These are phyloP conservation scores for Fusarium algeriense DNA, from an alignment of 2,329 filamentous ascomycete genomes.

Conservation along the genomic window DNA sequence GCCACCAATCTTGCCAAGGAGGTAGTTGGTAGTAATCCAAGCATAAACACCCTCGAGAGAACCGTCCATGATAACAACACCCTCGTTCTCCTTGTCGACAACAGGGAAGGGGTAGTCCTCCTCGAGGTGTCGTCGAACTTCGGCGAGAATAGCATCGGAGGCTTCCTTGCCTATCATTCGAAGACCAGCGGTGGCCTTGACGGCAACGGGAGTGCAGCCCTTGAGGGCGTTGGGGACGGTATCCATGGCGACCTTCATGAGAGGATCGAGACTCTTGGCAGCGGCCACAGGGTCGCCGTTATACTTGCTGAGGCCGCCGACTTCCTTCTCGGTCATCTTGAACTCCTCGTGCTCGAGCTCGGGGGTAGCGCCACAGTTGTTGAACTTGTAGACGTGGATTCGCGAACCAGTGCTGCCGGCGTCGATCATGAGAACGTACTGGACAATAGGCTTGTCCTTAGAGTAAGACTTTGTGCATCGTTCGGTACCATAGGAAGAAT, in stretches of 20 bases:
- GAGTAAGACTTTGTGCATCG: slow-evolving; percentile 87
- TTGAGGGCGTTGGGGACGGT: slow-evolving; percentile 90
- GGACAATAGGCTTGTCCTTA: slow-evolving; percentile 90
- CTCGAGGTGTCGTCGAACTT: slow-evolving; percentile 87
- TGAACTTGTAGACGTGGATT: slow-evolving; percentile 99
- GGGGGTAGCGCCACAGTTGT: slow-evolving; percentile 96
- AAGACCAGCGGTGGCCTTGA: slow-evolving; percentile 96
- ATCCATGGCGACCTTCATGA: slow-evolving; percentile 88
- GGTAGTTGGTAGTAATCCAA: slow-evolving; percentile 99
- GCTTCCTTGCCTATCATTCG: slow-evolving; percentile 85
- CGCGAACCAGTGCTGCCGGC: slow-evolving; percentile 97
- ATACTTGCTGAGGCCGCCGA: slow-evolving; percentile 89
- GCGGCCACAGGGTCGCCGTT: slow-evolving; percentile 87
- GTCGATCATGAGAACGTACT: slow-evolving; percentile 99
- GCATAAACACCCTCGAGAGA: slow-evolving; percentile 97
- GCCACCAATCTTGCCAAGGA: slow-evolving; percentile 95
- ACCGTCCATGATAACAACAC: slow-evolving; percentile 97
- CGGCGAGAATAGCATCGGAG: slow-evolving; percentile 85
- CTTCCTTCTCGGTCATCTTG: slow-evolving; percentile 89
- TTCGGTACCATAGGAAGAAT: slow-evolving; percentile 74
- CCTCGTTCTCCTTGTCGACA: slow-evolving; percentile 84
- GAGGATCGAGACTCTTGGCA: slow-evolving; percentile 86
- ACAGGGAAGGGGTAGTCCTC: slow-evolving; percentile 94
- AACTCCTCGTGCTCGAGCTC: slow-evolving; percentile 94
- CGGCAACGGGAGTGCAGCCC: slow-evolving; percentile 92